Evolutionary conservation across 306 rosid genomes (phyloP).

Genomic region (Cicer arietinum): DNA sequence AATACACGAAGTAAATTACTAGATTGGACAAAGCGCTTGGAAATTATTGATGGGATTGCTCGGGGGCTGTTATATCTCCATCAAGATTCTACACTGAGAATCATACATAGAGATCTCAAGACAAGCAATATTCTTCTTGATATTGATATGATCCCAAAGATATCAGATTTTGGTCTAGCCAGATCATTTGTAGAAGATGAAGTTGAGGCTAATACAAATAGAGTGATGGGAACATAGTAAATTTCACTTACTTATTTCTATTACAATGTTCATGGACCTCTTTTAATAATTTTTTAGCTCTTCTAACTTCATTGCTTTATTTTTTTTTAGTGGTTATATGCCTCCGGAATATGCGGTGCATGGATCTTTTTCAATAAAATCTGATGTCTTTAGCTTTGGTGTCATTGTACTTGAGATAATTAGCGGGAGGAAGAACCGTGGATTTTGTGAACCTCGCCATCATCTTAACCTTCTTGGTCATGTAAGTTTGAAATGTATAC

Average conservation of each 20-base stretch:
- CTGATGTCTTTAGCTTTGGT: not conserved
- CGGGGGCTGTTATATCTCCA: conserved; percentile 62
- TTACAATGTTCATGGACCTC: too few relatives aligned
- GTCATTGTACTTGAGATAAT: not conserved
- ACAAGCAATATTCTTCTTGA: conserved; percentile 60
- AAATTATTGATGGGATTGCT: conserved; percentile 54
- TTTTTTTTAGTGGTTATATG: not conserved
- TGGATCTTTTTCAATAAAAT: not conserved
- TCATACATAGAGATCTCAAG: conserved; percentile 66
- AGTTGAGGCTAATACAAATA: too few relatives aligned
- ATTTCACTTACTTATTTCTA: too few relatives aligned
- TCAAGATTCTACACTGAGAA: conserved; percentile 61
- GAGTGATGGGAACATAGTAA: too few relatives aligned
- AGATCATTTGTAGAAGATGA: too few relatives aligned
- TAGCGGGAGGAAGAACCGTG: not conserved
- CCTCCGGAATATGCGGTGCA: not conserved
- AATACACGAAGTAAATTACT: conserved; percentile 36
- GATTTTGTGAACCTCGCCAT: not conserved
- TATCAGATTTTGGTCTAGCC: conserved; percentile 61
- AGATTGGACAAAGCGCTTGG: conserved; percentile 52
- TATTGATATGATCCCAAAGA: conserved; percentile 54
- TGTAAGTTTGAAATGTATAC: too few relatives aligned
- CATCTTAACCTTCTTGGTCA: not conserved
- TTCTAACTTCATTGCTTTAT: too few relatives aligned
- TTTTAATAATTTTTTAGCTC: too few relatives aligned